Evolutionary conservation across 2,329 filamentous ascomycete species (phyloP), one percentile per base, ranked within the genome.

Genomic region (Triangularia verruculosa): DNA sequence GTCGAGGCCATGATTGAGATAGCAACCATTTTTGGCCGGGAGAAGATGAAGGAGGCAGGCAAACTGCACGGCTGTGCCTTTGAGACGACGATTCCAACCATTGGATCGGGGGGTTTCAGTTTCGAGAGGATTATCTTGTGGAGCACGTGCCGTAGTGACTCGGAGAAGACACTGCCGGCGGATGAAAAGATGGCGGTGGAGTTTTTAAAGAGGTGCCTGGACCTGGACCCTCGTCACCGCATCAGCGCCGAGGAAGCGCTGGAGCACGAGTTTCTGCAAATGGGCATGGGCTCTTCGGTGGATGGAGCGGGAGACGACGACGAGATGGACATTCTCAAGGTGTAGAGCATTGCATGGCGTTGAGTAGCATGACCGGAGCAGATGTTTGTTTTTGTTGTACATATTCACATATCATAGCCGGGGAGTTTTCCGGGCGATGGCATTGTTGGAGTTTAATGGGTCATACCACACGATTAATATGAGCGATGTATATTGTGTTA

Each of bases 1-100:
- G 90, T 99, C 56, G 95, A 99, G 73, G 95, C 95, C 59, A 90
- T 97, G 84, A 94, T 99, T 69, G 95, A 99, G 77, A 96, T 99
- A 69, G 91, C 93, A 34, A 96, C 92, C 64, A 96, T 99, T 65
- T 97, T 98, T 74, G 95, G 95, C 57, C 83, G 84, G 51, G 88
- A 86, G 73, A 87, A 89, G 64, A 98, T 99, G 94, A 91, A 89
- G 73, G 81, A 86, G 32, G 91, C 90, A 2, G 92, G 92, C 0
- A 80, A 92, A 17, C 81, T 97, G 58, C 95, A 99, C 73, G 95
- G 95, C 1, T 91, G 93, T 71, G 87, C 96, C 63, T 92, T 98
- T 67, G 93, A 99, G 76, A 95, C 92, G 0, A 96, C 87, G 64
- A 93, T 99, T 63, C 94, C 94, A 0, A 97, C 92, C 1, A 90